These are phyloP conservation scores for Grosmannia huntii DNA, from an alignment of 2,329 filamentous ascomycete genomes.

Conservation along the genomic window DNA sequence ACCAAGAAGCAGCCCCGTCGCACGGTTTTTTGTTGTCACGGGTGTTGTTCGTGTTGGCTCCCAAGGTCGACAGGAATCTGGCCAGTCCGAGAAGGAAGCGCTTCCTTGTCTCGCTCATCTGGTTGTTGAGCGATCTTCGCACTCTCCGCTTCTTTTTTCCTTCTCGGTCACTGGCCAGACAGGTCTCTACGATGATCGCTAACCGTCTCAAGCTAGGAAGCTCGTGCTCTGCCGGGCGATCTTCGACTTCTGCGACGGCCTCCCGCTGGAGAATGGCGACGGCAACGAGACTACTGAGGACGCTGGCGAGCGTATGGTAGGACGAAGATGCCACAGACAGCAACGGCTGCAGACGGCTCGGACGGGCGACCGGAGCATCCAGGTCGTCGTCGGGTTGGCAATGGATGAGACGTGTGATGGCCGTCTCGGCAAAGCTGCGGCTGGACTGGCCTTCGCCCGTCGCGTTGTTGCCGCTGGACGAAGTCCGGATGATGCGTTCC, in stretches of 20 bases:
- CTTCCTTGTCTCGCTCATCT: not conserved
- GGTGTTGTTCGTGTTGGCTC: not conserved
- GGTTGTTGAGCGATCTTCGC: not conserved
- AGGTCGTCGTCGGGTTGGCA: not conserved
- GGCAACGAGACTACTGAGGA: conserved; percentile 27
- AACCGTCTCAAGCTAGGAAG: not conserved
- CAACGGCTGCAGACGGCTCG: not conserved
- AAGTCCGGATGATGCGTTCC: conserved; percentile 22
- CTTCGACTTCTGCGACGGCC: not conserved
- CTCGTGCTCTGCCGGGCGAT: accelerated
- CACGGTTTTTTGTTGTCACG: not conserved
- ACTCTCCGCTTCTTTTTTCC: not conserved
- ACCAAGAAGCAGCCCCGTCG: not conserved
- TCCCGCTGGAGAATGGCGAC: conserved; percentile 19
- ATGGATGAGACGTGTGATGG: conserved; percentile 1
- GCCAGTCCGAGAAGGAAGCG: not conserved
- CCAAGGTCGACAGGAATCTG: not conserved
- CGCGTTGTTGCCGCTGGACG: conserved; percentile 17
- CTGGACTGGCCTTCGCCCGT: conserved; percentile 7
- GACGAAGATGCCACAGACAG: conserved; percentile 6
- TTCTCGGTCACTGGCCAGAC: not conserved
- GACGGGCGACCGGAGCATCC: not conserved
- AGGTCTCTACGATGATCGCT: not conserved
- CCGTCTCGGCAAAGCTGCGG: conserved; percentile 21
- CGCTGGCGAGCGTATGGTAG: conserved; percentile 28